Percentiles rank a stretch among this genome's conserved stretches.
These are phyloP conservation scores for Aspergillus proliferans DNA, from an alignment of 2,329 filamentous ascomycete genomes.

Conservation along the genomic window DNA sequence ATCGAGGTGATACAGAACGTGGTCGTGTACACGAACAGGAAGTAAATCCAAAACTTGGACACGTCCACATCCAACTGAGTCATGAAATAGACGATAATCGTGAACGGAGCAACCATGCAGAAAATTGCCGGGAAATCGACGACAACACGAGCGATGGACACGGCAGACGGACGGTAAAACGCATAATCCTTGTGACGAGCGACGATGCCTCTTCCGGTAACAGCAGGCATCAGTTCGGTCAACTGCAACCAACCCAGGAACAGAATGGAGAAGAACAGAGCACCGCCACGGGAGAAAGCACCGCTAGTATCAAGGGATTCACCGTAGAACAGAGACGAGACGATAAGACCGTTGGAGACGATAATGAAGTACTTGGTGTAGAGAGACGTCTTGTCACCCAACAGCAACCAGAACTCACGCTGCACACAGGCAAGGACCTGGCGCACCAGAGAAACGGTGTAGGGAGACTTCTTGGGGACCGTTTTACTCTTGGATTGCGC, in stretches of 20 bases:
- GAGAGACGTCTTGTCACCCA: constrained; percentile 67
- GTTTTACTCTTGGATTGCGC: constrained; percentile 59
- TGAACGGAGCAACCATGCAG: constrained; percentile 54
- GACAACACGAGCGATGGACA: constrained; percentile 55
- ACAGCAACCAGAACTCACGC: constrained; percentile 72
- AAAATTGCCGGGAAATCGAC: constrained; percentile 58
- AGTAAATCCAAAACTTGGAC: constrained; percentile 61
- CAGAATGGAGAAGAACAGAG: constrained; percentile 61
- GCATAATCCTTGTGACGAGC: constrained; percentile 62
- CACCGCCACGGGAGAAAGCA: constrained; percentile 58
- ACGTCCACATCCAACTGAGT: constrained; percentile 52
- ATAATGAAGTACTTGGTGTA: constrained; percentile 77
- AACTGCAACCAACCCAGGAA: constrained; percentile 68
- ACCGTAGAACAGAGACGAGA: constrained; percentile 73
- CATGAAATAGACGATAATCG: constrained; percentile 62
- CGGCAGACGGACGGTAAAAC: constrained; percentile 64
- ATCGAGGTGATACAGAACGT: constrained; percentile 58
- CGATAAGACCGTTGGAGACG: constrained; percentile 65
- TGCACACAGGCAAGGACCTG: constrained; percentile 59
- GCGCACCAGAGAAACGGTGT: constrained; percentile 66
- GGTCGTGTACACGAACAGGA: constrained; percentile 58
- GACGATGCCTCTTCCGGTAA: constrained; percentile 64
- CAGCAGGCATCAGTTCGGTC: constrained; percentile 70
- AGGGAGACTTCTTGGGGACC: constrained; percentile 63
- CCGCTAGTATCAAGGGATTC: constrained; percentile 54